Conservation (phyloP, 2,329 filamentous ascomycete species). For the Cryphonectria nitschkei region DNA sequence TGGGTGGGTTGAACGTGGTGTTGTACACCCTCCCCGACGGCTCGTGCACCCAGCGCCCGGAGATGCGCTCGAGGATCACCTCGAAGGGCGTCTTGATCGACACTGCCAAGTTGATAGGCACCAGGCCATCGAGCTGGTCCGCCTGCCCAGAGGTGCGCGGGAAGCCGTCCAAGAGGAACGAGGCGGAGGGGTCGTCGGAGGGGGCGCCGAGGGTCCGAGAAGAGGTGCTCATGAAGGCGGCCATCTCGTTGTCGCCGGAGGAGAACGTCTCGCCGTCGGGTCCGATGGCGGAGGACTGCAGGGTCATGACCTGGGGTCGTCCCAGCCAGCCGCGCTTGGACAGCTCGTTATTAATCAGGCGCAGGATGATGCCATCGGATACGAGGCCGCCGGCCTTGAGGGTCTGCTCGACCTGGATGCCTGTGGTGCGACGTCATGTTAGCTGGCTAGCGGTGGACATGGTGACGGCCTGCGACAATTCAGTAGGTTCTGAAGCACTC, state of each 20-base stretch:
- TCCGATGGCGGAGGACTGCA: slow-evolving; percentile 52
- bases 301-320: slow-evolving; percentile 54
- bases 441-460: slow-evolving; percentile 1
- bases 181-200: slow-evolving; percentile 75
- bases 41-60: slow-evolving; percentile 91
- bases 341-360: slow-evolving; percentile 89
- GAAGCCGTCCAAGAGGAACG: slow-evolving; percentile 95
- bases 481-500: slow-evolving; percentile 36
- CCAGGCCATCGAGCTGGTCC: slow-evolving; percentile 71
- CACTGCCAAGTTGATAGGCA: slow-evolving; percentile 95
- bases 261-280: slow-evolving; percentile 35
- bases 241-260: slow-evolving; percentile 40
- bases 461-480: slow-evolving; percentile 18
- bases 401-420: slow-evolving; percentile 85
- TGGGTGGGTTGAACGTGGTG: slow-evolving; percentile 86
- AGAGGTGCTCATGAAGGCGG: slow-evolving; percentile 46
- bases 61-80: slow-evolving; percentile 87
- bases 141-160: slow-evolving; percentile 87
- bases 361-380: slow-evolving; percentile 86
- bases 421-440: slow-evolving; percentile 47
- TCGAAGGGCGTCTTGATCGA: slow-evolving; percentile 82
- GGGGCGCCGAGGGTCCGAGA: slow-evolving; percentile 46
- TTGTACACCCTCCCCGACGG: slow-evolving; percentile 94
- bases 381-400: slow-evolving; percentile 92
- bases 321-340: slow-evolving; percentile 81